These are phyloP conservation scores for Casaregolazyma lundiana DNA, from an alignment of 1,139 yeast species.

Conservation along the genomic window DNA sequence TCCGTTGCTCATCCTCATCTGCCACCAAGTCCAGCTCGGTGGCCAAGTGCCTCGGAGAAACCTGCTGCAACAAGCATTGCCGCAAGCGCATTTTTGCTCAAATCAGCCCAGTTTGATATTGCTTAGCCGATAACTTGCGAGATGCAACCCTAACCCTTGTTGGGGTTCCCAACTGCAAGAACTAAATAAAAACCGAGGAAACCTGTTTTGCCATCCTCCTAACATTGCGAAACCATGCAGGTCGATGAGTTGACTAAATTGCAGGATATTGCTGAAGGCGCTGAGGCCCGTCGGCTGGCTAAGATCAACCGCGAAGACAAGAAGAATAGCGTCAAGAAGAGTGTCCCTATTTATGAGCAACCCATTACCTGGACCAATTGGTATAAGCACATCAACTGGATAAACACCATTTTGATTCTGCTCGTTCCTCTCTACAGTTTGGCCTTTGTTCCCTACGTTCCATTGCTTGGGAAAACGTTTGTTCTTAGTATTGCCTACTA, in stretches of 20 bases:
- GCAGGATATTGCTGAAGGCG: constrained; percentile 86
- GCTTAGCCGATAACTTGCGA: too few species aligned
- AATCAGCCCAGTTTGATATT: too few species aligned
- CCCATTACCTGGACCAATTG: constrained; percentile 86
- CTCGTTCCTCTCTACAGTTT: constrained; percentile 67
- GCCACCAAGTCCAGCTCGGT: not conserved
- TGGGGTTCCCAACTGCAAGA: constrained; percentile 13
- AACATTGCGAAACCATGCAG: constrained; percentile 38
- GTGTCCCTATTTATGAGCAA: constrained; percentile 79
- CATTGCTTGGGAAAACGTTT: constrained; percentile 58
- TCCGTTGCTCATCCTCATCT: not conserved
- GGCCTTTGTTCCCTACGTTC: constrained; percentile 47
- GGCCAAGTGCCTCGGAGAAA: constrained; percentile 3
- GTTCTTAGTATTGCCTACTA: constrained; percentile 60
- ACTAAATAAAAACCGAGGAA: constrained; percentile 1
- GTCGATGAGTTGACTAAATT: constrained; percentile 57
- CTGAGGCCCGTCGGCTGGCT: constrained; percentile 59
- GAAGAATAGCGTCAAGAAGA: constrained; percentile 27
- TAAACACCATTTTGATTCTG: constrained; percentile 74
- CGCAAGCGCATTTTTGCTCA: constrained; percentile 3
- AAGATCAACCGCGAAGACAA: constrained; percentile 28
- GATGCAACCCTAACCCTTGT: constrained; percentile 12
- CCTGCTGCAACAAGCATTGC: constrained; percentile 5
- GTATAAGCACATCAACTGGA: constrained; percentile 89
- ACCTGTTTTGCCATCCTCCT: not conserved